Conservation (phyloP, 2,329 filamentous ascomycete genomes). For the Trichoderma atroviride region DNA sequence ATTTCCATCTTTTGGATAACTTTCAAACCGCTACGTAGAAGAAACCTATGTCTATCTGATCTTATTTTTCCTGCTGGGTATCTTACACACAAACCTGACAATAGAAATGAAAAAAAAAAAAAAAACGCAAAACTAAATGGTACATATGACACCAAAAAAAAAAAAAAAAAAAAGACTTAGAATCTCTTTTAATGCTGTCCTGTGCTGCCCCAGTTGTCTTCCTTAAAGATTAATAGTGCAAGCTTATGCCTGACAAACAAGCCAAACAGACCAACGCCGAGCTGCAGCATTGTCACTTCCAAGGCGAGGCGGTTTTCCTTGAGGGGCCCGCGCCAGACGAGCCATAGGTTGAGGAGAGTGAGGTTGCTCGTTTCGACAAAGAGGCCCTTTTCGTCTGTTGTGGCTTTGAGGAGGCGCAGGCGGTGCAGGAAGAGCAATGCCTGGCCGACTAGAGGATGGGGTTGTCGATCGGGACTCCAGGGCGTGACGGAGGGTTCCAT, state of each 20-base stretch:
- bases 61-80: background rate
- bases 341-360: conserved; percentile 92
- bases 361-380: conserved; percentile 86
- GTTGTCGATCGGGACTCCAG: conserved; percentile 70
- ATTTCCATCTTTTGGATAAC: background rate
- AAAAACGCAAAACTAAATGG: background rate
- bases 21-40: too few relatives aligned
- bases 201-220: conserved; percentile 72
- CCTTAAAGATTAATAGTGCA: conserved; percentile 84
- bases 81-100: background rate
- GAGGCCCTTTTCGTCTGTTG: conserved; percentile 65
- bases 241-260: conserved; percentile 84
- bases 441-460: conserved; percentile 63
- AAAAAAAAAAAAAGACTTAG: background rate
- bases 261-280: conserved; percentile 74
- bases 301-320: conserved; percentile 80
- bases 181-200: conserved; percentile 30
- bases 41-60: background rate
- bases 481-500: conserved; percentile 84
- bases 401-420: conserved; percentile 69
- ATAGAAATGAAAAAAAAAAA: background rate
- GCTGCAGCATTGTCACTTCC: conserved; percentile 80
- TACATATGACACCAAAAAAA: background rate
- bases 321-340: conserved; percentile 92
- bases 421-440: conserved; percentile 69